phyloP scores from a whole-genome alignment of 305 asterid species.

The Coffea humblotiana region DNA sequence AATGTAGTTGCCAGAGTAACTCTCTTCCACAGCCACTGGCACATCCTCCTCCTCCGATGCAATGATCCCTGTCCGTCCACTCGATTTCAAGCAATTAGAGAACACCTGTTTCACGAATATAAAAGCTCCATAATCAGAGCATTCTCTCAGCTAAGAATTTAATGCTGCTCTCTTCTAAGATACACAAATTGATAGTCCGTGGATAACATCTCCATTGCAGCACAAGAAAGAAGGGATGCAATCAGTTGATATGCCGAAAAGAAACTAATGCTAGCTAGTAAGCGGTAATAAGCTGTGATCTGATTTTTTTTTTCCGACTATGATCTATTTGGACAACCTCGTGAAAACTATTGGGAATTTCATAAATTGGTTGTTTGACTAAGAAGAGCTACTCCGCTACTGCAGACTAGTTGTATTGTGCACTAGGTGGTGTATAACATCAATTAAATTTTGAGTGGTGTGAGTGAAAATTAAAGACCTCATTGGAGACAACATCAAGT shows the following conservation, averaged over 20 bases:
- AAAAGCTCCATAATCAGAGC: not conserved
- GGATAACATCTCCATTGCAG: not conserved
- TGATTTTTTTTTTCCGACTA: not conserved
- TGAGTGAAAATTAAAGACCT: conserved; percentile 38
- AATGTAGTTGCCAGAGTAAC: conserved; percentile 94
- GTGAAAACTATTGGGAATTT: not conserved
- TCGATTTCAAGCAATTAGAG: conserved; percentile 83
- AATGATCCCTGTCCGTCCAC: conserved; percentile 96
- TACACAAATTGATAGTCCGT: not conserved
- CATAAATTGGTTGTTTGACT: not conserved
- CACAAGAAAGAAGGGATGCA: not conserved
- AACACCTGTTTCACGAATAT: conserved; percentile 50
- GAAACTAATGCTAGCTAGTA: no score
- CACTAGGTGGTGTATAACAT: not conserved
- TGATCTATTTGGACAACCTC: not conserved
- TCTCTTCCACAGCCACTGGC: conserved; percentile 97
- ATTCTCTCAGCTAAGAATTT: not conserved
- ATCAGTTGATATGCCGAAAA: not conserved
- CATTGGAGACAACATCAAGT: conserved; percentile 89
- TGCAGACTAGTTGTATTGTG: not conserved
- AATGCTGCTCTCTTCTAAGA: not conserved
- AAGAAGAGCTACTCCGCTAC: not conserved
- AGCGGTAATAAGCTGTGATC: not conserved
- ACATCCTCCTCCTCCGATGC: conserved; percentile 99
- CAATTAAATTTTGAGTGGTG: not conserved